A percentile compares a stretch with the other conserved stretches of the same genome.
Evolutionary conservation across 257 asterid genomes (phyloP).

Genomic region (Nicotiana otophora): DNA sequence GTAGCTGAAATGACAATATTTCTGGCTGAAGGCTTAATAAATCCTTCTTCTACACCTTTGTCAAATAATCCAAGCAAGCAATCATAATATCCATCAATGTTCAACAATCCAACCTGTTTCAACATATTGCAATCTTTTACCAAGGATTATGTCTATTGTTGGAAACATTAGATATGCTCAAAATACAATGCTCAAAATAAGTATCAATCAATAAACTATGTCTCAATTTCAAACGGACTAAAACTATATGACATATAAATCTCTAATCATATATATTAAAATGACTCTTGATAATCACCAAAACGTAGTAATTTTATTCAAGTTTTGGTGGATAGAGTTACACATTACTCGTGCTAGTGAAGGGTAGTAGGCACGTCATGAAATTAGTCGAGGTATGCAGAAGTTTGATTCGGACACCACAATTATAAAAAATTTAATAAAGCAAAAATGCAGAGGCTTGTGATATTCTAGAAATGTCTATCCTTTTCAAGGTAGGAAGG

Average conservation of each 20-base stretch:
- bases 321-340: too few relatives aligned
- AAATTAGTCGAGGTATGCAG: too few relatives aligned
- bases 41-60: constrained; percentile 62
- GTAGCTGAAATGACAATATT: constrained; percentile 46
- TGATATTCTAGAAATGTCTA: constrained; percentile 18
- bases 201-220: neutral
- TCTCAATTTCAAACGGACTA: neutral
- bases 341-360: too few relatives aligned
- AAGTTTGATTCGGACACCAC: too few relatives aligned
- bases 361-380: accelerated
- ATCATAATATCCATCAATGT: constrained; percentile 57
- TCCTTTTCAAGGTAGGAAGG: constrained; percentile 19
- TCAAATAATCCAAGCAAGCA: constrained; percentile 55
- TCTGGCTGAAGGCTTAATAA: constrained; percentile 46
- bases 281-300: too few relatives aligned
- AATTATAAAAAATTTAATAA: too few relatives aligned
- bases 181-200: neutral
- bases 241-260: too few relatives aligned
- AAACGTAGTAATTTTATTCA: too few relatives aligned
- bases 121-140: neutral
- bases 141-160: neutral
- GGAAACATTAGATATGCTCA: neutral
- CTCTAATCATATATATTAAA: too few relatives aligned
- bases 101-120: constrained; percentile 54
- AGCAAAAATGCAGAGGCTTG: neutral